Evolutionary conservation across 202 grass and related monocot genomes (phyloP).

Genomic region (Panicum virgatum): DNA sequence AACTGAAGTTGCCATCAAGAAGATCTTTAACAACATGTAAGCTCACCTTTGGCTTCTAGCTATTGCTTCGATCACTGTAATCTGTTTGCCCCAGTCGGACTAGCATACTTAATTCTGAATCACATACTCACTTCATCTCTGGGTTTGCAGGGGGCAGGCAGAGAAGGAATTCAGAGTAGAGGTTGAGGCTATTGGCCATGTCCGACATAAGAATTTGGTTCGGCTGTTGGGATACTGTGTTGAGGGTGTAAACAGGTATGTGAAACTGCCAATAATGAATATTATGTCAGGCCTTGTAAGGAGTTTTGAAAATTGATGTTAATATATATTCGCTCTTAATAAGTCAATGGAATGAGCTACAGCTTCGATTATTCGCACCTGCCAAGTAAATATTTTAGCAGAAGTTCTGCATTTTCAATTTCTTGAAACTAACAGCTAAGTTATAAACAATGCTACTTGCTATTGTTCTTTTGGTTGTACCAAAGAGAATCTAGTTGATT

Average conservation of each 20-base stretch:
- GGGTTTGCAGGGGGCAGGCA: conserved; percentile 80
- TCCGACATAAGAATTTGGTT: conserved; percentile 95
- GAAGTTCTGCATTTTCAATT: conserved; percentile 10
- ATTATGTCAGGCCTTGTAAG: background rate
- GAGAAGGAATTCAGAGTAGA: conserved; percentile 99
- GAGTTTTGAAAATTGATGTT: background rate
- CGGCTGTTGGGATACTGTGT: conserved; percentile 94
- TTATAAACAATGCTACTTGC: background rate
- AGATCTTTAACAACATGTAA: conserved; percentile 98
- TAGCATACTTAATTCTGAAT: background rate
- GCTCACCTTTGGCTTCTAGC: conserved; percentile 17
- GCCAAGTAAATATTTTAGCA: background rate
- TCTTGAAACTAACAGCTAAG: background rate
- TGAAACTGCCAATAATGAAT: background rate
- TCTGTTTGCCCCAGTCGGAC: background rate
- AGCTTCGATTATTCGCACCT: background rate
- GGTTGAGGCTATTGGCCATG: conserved; percentile 98
- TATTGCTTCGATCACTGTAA: background rate
- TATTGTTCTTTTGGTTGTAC: background rate
- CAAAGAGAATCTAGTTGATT: background rate
- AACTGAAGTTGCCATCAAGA: conserved; percentile 93
- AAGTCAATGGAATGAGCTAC: background rate
- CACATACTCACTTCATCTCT: background rate
- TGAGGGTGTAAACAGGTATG: conserved; percentile 92
- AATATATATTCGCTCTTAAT: background rate